These are phyloP conservation scores for Cornus florida DNA, from an alignment of 148 eudicot genomes.

Conservation along the genomic window DNA sequence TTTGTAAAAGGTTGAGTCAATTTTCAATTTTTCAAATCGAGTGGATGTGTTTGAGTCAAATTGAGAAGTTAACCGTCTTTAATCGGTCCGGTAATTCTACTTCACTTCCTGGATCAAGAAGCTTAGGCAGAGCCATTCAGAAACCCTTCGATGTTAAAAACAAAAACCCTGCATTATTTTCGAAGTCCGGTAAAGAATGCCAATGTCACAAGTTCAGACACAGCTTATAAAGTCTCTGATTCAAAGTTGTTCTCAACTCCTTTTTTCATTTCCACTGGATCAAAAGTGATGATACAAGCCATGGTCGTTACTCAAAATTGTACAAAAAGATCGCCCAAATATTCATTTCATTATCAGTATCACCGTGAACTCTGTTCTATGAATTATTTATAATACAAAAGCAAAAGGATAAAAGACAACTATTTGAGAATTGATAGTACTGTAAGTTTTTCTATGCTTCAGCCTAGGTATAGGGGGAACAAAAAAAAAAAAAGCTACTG, in stretches of 20 bases:
- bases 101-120: no score
- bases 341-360: background rate
- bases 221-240: no score
- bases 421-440: background rate
- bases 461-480: background rate
- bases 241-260: background rate
- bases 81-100: no score
- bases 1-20: no score
- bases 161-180: no score
- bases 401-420: background rate
- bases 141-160: no score
- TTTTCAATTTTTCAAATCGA: no score
- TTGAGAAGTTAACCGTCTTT: no score
- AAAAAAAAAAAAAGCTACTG: background rate
- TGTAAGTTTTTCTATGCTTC: constrained; percentile 14
- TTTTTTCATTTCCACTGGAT: background rate
- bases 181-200: no score
- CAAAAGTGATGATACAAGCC: background rate
- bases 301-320: background rate
- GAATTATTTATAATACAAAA: constrained; percentile 8
- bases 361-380: constrained; percentile 3
- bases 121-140: no score
- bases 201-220: no score
- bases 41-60: no score
- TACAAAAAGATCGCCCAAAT: constrained; percentile 9